phyloP scores from a whole-genome alignment of 192 early-diverging fungal species.

The Umbelopsis sp. region DNA sequence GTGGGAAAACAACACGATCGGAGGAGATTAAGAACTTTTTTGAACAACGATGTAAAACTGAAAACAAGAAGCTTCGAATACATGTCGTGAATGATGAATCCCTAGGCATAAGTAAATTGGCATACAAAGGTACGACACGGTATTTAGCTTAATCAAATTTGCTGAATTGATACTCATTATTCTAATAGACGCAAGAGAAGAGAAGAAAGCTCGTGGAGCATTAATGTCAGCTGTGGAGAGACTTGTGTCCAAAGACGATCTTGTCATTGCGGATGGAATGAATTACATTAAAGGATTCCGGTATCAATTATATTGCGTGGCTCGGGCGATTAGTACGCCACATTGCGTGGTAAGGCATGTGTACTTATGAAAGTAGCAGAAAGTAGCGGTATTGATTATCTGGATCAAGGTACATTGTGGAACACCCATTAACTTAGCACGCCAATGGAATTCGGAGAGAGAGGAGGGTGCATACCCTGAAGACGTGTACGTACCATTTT shows the following conservation, averaged over 20 bases:
- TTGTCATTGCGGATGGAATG: slow-evolving; percentile 91
- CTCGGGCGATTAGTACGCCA: slow-evolving; percentile 82
- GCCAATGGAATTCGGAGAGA: slow-evolving; percentile 53
- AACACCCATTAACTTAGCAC: slow-evolving; percentile 53
- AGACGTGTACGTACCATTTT: slow-evolving; percentile 36
- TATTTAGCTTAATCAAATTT: slow-evolving; percentile 16
- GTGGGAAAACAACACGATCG: slow-evolving; percentile 89
- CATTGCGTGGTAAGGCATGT: slow-evolving; percentile 69
- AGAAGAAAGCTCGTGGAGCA: slow-evolving; percentile 86
- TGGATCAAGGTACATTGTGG: slow-evolving; percentile 60
- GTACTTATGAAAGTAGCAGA: not conserved
- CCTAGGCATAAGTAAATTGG: slow-evolving; percentile 59
- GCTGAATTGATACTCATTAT: slow-evolving; percentile 6
- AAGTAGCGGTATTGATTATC: not conserved
- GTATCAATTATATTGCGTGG: slow-evolving; percentile 94
- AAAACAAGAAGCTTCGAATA: slow-evolving; percentile 47
- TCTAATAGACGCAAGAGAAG: slow-evolving; percentile 49
- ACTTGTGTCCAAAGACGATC: slow-evolving; percentile 73
- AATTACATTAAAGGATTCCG: slow-evolving; percentile 99
- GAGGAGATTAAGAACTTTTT: slow-evolving; percentile 65
- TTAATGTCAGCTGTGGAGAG: slow-evolving; percentile 92
- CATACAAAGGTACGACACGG: slow-evolving; percentile 61
- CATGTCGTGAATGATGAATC: slow-evolving; percentile 80
- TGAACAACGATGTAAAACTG: slow-evolving; percentile 39
- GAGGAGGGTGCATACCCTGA: slow-evolving; percentile 44